Percentiles rank a stretch among this genome's conserved stretches.
Evolutionary conservation across 192 early-diverging fungal genomes (phyloP).

Genomic region (Mortierella hygrophila): DNA sequence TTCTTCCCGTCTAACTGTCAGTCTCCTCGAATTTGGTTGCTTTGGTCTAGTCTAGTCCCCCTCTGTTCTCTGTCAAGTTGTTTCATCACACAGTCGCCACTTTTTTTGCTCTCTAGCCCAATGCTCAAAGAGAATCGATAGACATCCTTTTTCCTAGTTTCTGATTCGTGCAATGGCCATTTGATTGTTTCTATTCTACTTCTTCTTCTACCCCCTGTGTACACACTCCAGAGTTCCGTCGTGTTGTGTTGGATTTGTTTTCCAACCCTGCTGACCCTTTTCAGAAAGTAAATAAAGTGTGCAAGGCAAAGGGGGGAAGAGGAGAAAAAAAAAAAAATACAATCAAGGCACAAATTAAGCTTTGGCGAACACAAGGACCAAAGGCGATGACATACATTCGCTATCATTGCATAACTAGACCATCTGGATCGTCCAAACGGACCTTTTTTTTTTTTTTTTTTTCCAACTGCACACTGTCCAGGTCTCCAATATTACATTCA

Average conservation of each 20-base stretch:
- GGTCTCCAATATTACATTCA: neutral
- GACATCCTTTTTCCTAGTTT: neutral
- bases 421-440: conserved; percentile 7
- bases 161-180: neutral
- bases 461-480: neutral
- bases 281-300: neutral
- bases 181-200: neutral
- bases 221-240: neutral
- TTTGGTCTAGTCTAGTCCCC: neutral
- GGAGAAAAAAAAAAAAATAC: neutral
- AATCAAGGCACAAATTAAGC: conserved; percentile 9
- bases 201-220: neutral
- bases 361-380: neutral
- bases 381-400: neutral
- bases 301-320: neutral
- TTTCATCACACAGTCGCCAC: neutral
- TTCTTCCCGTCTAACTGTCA: neutral
- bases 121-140: neutral
- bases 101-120: neutral
- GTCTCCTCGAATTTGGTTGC: neutral
- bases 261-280: neutral
- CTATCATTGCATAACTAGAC: neutral
- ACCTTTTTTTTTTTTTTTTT: neutral
- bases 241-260: neutral
- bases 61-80: neutral